Base-by-base conservation (phyloP, 768 basidiomycete genomes). In the Rhizopogon vinicolor region DNA sequence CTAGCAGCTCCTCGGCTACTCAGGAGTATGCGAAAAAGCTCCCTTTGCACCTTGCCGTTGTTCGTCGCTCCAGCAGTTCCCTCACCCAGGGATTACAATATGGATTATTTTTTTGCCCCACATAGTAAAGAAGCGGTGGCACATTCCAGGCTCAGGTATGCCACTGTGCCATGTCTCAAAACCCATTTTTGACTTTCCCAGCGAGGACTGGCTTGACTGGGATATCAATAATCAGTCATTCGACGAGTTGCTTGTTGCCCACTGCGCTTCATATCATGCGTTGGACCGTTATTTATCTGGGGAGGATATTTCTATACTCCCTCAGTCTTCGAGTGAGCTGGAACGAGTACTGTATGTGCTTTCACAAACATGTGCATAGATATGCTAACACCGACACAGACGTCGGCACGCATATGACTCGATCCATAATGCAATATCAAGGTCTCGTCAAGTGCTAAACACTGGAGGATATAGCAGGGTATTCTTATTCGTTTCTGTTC, bases 361-460 rank as follows among this genome's bases (percentile, higher is more conserved):
- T 22, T 28, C 19, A 37, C 46, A 1, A 5, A 29, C 19, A 53
- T 49, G 46, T 44, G 60, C 18, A 54, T 50, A 52, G 22, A 12
- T 33, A 5, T 16, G n/a, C 33, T 53, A 18, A 19, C 35, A 16
- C 52, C 25, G 52, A n/a, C 53, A 33, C 61, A 89, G 86, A 51
- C 76, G 81, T 60, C 76, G 86, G 65, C 88, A 88, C 65, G 78
- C 83, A 1, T 81, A 85, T 62, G 86, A 88, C 63, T 83, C 82
- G 8, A 86, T 89, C 51, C 87, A 89, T 64, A 89, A 88, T 66
- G 77, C 82, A 28, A 85, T 89, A 63, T 75, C 87, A 19, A 81
- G 75, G 57, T 81, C 84, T 64, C 81, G 81, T 41, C 79, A 81
- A 19, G 70, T 78, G 13, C 70, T 87, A 18, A 76, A 81, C 55